A percentile compares a stretch with the other conserved stretches of the same genome.
Evolutionary conservation across 176 grass and related monocot genomes (phyloP).

Genomic region (Aegilops speltoides): DNA sequence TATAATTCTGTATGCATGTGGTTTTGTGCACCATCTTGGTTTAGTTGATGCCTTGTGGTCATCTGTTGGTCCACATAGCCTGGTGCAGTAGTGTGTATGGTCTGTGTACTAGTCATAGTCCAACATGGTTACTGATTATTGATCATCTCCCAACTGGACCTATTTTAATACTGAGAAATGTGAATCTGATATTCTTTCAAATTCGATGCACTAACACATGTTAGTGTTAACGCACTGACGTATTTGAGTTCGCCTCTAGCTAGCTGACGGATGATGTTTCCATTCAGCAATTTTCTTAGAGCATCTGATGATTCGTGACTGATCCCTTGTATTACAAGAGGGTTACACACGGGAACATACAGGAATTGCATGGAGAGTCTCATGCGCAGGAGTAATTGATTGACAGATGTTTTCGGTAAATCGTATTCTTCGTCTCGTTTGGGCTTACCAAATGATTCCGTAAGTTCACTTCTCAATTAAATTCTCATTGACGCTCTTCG

Average conservation of each 20-base stretch:
- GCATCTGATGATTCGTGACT: conserved; percentile 7
- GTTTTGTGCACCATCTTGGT: conserved; percentile 12
- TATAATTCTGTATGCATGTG: neutral
- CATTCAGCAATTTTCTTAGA: neutral
- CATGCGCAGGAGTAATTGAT: conserved; percentile 7
- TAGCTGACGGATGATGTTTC: neutral
- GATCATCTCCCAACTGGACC: neutral
- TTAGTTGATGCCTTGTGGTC: conserved; percentile 28
- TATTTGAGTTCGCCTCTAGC: neutral
- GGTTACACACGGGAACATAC: neutral
- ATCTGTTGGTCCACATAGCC: conserved; percentile 28
- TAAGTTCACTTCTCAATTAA: neutral
- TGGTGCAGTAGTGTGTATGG: neutral
- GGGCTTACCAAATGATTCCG: neutral
- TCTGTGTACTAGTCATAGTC: neutral
- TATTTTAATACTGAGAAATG: neutral
- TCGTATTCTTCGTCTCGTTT: neutral
- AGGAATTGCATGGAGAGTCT: neutral
- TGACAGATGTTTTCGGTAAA: neutral
- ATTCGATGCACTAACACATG: neutral
- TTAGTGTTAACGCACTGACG: neutral
- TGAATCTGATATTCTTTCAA: neutral
- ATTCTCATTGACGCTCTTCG: neutral
- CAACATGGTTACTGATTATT: conserved; percentile 20
- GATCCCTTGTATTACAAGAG: neutral